Percentiles rank a stretch among this genome's conserved stretches.
phyloP scores from a whole-genome alignment of 2,329 filamentous ascomycete genomes.

The Colletotrichum scovillei region DNA sequence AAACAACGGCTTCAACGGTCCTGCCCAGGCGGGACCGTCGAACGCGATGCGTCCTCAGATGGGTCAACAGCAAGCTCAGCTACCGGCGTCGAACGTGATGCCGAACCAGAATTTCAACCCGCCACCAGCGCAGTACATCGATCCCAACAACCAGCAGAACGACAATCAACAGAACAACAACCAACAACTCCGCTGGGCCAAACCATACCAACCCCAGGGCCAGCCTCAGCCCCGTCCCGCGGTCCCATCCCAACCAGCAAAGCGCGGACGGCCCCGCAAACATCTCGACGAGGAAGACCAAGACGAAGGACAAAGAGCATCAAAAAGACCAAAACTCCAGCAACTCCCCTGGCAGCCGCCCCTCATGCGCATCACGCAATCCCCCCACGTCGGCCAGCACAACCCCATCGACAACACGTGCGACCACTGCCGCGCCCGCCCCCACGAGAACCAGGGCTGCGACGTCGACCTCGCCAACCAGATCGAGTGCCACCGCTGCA shows the following conservation, averaged over 20 bases:
- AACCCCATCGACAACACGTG: slow-evolving; percentile 3
- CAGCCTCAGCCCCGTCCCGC: background rate
- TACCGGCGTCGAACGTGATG: background rate
- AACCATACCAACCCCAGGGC: background rate
- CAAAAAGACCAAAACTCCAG: background rate
- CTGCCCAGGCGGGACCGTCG: background rate
- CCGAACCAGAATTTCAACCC: background rate
- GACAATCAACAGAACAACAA: background rate
- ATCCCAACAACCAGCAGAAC: background rate
- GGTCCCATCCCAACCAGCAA: too few relatives aligned
- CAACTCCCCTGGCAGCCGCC: background rate
- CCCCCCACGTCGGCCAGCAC: background rate
- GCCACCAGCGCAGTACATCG: background rate
- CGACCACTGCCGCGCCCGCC: slow-evolving; percentile 24
- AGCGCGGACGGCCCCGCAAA: too few relatives aligned
- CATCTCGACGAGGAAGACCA: background rate
- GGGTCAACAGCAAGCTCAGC: background rate
- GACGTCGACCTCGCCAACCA: slow-evolving; percentile 25
- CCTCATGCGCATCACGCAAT: background rate
- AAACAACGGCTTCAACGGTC: background rate
- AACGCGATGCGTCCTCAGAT: background rate
- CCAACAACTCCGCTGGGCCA: background rate
- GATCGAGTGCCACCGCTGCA: slow-evolving; percentile 35
- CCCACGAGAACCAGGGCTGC: slow-evolving; percentile 5
- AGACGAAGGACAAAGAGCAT: background rate